These are phyloP conservation scores for Rhizophlyctis rosea DNA, from an alignment of 192 early-diverging fungal species.

Conservation along the genomic window DNA sequence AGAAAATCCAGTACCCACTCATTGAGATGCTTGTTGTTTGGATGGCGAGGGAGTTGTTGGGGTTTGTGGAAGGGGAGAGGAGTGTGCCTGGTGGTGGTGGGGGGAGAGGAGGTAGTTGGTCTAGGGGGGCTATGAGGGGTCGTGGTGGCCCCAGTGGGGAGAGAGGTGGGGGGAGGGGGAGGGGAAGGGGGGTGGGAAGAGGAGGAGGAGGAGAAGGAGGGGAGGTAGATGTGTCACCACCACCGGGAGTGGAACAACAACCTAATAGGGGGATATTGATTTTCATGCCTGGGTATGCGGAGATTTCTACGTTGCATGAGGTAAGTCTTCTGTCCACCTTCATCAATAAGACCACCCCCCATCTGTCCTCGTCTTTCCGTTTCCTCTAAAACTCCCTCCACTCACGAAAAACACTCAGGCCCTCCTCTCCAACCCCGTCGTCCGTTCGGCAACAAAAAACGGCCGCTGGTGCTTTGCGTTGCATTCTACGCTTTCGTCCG, in stretches of 20 bases:
- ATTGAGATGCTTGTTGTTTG: slow-evolving; percentile 38
- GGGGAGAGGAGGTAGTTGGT: slow-evolving; percentile 5
- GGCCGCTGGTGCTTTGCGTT: slow-evolving; percentile 36
- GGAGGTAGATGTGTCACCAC: not conserved
- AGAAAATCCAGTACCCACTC: slow-evolving; percentile 49
- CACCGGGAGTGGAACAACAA: slow-evolving; percentile 9
- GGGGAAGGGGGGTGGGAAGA: slow-evolving; percentile 2
- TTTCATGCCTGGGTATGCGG: slow-evolving; percentile 51
- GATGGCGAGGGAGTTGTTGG: slow-evolving; percentile 30
- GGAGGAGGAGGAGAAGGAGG: not conserved
- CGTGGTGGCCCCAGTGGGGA: slow-evolving; percentile 1
- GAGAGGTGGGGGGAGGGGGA: not conserved
- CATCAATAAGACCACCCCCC: slow-evolving; percentile 24
- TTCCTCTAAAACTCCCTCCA: too few relatives aligned
- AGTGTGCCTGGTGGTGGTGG: not conserved
- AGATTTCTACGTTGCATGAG: slow-evolving; percentile 42
- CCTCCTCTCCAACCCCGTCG: too few relatives aligned
- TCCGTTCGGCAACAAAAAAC: slow-evolving; percentile 28
- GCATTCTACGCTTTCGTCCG: slow-evolving; percentile 51
- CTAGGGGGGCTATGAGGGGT: slow-evolving; percentile 9
- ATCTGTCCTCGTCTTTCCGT: too few relatives aligned
- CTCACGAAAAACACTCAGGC: too few relatives aligned
- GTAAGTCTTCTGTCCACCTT: too few relatives aligned
- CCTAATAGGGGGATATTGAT: slow-evolving; percentile 34
- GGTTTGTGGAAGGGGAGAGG: not conserved